Evolutionary conservation across 2,329 filamentous ascomycete genomes (phyloP), one percentile per base, ranked within the genome.

Genomic region (Arthrinium puccinioides): DNA sequence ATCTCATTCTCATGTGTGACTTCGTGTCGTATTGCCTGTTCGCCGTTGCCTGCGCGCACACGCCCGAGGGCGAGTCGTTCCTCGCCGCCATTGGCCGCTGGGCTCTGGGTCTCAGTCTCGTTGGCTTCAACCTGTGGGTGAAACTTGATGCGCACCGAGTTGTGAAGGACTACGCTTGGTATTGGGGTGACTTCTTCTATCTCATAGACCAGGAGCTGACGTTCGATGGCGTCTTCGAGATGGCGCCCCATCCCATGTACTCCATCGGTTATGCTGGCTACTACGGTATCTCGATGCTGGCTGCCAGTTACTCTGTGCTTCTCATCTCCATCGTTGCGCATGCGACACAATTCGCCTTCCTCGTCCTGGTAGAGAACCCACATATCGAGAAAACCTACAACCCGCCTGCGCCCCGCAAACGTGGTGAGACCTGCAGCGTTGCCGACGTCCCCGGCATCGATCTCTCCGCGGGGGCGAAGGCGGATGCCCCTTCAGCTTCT

Each of bases 161-260:
- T 34, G 92, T 98, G 56, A 97, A 97, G 63, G 92, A 98, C 63
- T 98, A 89, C 66, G 92, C 92, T 20, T 98, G 92, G 92, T 98
- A 97, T 64, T 98, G 92, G 92, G 92, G 92, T 44, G 92, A 98
- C 63, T 97, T 97, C 66, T 98, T 97, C 72, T 98, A 88, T 64
- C 81, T 98, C 55, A 87, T 98, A 60, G 92, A 98, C 63, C 89
- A 97, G 65, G 87, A 95, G 56, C 72, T 98, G 59, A 97, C 89
- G 34, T 98, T 98, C 61, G 92, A 98, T 57, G 92, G 92, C 39
- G 92, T 98, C 45, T 98, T 97, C 59, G 92, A 98, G 66, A 94
- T 98, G 82, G 92, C 92, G 15, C 92, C 92, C 21, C 92, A 97
- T 59, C 90, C 90, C 45, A 97, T 97, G 90, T 97, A 97, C 66